Base-by-base conservation (phyloP, 176 grass and related monocot genomes). In the Carex myosuroides region DNA sequence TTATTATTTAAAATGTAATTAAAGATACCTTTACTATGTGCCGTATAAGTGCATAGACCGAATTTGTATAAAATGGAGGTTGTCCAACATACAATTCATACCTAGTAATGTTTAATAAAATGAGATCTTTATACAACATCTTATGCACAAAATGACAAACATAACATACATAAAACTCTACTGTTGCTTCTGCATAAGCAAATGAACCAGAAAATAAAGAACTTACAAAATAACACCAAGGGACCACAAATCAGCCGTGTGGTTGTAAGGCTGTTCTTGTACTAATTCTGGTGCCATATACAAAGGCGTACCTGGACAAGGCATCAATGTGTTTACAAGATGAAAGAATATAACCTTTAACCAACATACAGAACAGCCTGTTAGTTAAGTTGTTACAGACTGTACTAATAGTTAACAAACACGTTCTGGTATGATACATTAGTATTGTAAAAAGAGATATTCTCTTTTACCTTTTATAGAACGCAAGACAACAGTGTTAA, bases 281-380 rank as follows among this genome's bases (percentile, higher is more conserved):
- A 98, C 95, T 81, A 98, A 84, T 88, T 98, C 95, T 85, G 95
- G 95, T 85, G 95, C 95, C 95, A 98, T 98, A 85, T 98, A 98
- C 73, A 98, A 89, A 79, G 95, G 95, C 5, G 95, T 98, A 58
- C 92, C 95, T 98, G 90, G 46, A 75, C 4, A 60, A 61, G 52
- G 11, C 86, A 63, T 86, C 81, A 44, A 69, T 61, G 75, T 88
- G 50, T 21, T 81, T 87, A 81, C 74, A 54, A 89, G 52, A 69
- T 60, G 59, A 12, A 56, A 26, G 39, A 21, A 10, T 60, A 11
- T 54, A 54, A 50, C 10, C 35, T 64, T 60, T 20, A 21, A 39
- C 63, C 3, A 60, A 44, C 64, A 81, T 60, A 37, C 57, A 46
- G 12, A 65, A 62, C 13, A 82, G 70, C 22, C 78, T 17, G 12